Base-by-base conservation (phyloP, 208 protist genomes). In the Acanthamoeba royreba region DNA sequence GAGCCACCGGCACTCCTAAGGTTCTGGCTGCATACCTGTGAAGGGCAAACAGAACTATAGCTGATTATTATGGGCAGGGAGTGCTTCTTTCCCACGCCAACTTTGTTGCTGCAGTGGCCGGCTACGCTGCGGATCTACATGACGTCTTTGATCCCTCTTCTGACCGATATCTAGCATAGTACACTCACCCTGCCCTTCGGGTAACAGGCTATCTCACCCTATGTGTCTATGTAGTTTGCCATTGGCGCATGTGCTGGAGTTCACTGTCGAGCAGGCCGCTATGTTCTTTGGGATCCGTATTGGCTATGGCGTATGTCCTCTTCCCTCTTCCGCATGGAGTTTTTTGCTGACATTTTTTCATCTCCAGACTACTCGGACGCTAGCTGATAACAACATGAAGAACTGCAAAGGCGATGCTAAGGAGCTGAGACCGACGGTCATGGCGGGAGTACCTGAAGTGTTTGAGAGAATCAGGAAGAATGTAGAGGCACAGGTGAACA, bases 161-260 rank as follows among this genome's bases (percentile, higher is more conserved):
- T 17, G 72, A 83, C 25, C 46, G 38, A n/a, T 83, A 83, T 31
- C 47, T 88, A 28, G 45, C 81, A 45, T 66, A 66, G 81, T 63
- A 88, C 81, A 40, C 13, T 55, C 49, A 19, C 19, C 49, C 13
- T 9, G 49, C 49, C 49, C 33, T 8, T 69, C 11, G n/a, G 58
- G 17, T 77, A 15, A 33, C 45, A 4, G 58, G 17, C 35, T 8
- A 9, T 17, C 0, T 31, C 25, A 28, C 88, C 9, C 38, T 58
- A 8, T 43, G 1, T 31, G 1, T 8, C n/a, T 81, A 22, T 13
- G 22, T 47, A 93, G 92, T 38, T 55, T 95, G 45, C 93, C 93
- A 11, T 90, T 95, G 33, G 93, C 93, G 11, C 93, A 95, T 58
- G 52, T 94, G 13, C 40, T 95, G 28, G 93, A 93, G 53, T 45